Base-by-base conservation (phyloP, 345 rosid species). In the Brassica carinata region DNA sequence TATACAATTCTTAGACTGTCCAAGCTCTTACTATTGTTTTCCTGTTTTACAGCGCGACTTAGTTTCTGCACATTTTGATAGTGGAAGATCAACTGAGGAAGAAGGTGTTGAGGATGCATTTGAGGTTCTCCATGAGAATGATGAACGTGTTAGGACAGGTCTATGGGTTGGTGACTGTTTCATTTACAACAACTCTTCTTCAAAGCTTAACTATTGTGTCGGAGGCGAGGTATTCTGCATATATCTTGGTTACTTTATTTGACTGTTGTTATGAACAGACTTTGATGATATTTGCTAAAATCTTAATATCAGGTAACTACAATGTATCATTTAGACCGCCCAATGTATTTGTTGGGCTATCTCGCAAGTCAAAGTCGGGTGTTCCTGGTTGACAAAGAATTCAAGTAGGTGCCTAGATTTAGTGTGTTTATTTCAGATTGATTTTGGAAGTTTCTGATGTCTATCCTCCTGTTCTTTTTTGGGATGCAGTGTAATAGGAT, bases 151-250 rank as follows among this genome's bases (percentile, higher is more conserved):
- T 64, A 91, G 97, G 85, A 96, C 99, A 53, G 99, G 99, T 74
- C 78, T 94, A 63, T 96, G 98, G 99, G 99, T 96, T 84, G 99
- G 98, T 79, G 99, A 96, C 84, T 96, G 99, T 88, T 96, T 96
- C 83, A 96, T 96, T 80, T 96, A 94, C 86, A 96, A 90, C 86
- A 96, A 96, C 85, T 88, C 98, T 64, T 86, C 98, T 5, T 94
- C 97, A 98, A 94, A 98, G 80, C 98, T 96, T 73, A 96, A 96
- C 83, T 96, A 96, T 80, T 94, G 99, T 84, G 98, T 96, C 51
- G 97, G 99, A 79, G 99, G 99, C 73, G 98, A 96, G 98, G 99
- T 96, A 90, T 76, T 72, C 55, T 67, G 17, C 72, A 48, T 43
- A 8, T 10, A 34, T 71, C 67, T 77, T 77, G 74, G 36, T 67